phyloP scores from a whole-genome alignment of 1,139 yeast species.

The Scheffersomyces illinoinensis region DNA sequence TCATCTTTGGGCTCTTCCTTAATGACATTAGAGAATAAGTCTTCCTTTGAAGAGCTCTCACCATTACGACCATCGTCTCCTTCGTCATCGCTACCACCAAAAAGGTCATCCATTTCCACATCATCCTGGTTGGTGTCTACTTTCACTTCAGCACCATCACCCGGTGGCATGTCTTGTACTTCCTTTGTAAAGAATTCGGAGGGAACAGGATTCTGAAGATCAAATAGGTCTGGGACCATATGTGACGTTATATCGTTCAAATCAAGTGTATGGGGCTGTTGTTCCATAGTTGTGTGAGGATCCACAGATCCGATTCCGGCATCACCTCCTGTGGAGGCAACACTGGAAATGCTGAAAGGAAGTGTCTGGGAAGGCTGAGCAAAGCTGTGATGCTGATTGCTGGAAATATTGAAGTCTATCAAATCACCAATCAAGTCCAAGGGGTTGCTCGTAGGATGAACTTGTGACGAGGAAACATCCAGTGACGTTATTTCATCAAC shows the following conservation, averaged over 20 bases:
- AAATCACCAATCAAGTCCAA: conserved; percentile 35
- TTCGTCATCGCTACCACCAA: conserved; percentile 38
- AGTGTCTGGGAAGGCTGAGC: conserved; percentile 5
- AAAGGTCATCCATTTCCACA: conserved; percentile 42
- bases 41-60: background rate
- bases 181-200: conserved; percentile 29
- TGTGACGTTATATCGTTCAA: conserved; percentile 16
- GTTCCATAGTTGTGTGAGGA: conserved; percentile 16
- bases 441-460: conserved; percentile 24
- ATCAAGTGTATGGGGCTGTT: conserved; percentile 9
- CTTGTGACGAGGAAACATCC: background rate
- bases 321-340: conserved; percentile 13
- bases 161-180: conserved; percentile 17
- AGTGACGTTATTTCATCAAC: background rate
- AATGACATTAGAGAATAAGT: background rate
- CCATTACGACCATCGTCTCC: conserved; percentile 10
- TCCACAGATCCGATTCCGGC: conserved; percentile 28
- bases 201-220: conserved; percentile 20
- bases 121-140: conserved; percentile 16
- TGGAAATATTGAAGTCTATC: conserved; percentile 34
- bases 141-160: conserved; percentile 9
- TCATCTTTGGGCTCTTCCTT: conserved; percentile 2
- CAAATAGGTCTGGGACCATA: conserved; percentile 24
- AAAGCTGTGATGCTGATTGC: conserved; percentile 12
- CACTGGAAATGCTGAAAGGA: conserved; percentile 30